A percentile compares a stretch with the other conserved stretches of the same genome.
Conservation (phyloP, 176 grass and related monocot genomes). For the Musa beccarii region DNA sequence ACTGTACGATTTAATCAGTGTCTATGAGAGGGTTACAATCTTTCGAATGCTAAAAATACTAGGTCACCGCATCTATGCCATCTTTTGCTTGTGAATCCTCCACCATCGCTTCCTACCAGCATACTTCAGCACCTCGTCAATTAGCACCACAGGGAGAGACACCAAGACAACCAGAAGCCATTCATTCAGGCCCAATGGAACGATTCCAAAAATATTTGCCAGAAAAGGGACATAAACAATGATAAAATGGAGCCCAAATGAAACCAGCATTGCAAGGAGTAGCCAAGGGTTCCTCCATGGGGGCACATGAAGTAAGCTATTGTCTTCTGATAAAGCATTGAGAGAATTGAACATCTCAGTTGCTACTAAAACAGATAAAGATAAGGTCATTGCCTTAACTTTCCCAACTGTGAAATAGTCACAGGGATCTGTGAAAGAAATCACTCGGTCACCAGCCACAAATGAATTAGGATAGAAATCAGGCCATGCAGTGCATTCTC, state of each 20-base stretch:
- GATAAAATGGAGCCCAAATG: constrained; percentile 82
- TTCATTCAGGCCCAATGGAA: constrained; percentile 78
- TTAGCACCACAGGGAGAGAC: constrained; percentile 76
- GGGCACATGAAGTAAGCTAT: constrained; percentile 80
- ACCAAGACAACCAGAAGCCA: constrained; percentile 86
- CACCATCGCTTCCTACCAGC: constrained; percentile 36
- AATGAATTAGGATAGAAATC: constrained; percentile 69
- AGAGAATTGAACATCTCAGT: constrained; percentile 99
- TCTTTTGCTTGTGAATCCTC: constrained; percentile 6
- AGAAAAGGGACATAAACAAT: constrained; percentile 94
- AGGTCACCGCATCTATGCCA: not conserved
- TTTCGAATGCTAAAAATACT: too few relatives aligned
- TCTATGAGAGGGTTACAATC: too few relatives aligned
- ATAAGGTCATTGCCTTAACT: constrained; percentile 87
- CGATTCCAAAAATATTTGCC: constrained; percentile 76
- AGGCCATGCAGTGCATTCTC: constrained; percentile 68
- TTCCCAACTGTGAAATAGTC: constrained; percentile 93
- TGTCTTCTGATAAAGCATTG: constrained; percentile 89
- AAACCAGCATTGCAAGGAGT: constrained; percentile 83
- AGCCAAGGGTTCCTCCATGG: constrained; percentile 98
- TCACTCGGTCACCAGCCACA: constrained; percentile 48
- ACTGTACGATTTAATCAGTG: too few relatives aligned
- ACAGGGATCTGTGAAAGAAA: constrained; percentile 63
- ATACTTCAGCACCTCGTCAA: constrained; percentile 89
- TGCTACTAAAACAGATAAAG: constrained; percentile 78